A percentile compares a stretch with the other conserved stretches of the same genome.
Evolutionary conservation across 225 moss, liverwort and hornwort species (phyloP).

Genomic region (Neckera pumila): DNA sequence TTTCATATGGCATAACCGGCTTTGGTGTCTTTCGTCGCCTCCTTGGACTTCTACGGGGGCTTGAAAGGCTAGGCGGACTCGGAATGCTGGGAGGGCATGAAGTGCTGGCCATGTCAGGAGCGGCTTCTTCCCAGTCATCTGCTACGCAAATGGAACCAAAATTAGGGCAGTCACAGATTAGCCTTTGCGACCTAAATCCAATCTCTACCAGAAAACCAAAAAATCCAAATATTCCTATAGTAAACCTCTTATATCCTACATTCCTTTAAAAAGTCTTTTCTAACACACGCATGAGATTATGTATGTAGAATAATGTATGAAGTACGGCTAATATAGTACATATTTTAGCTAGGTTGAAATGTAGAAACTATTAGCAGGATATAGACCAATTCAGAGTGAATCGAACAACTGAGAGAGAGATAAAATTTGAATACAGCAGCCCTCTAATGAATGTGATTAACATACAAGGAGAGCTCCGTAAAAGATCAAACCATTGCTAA

Average conservation of each 20-base stretch:
- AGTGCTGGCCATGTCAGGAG: constrained; percentile 16
- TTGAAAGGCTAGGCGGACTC: constrained; percentile 13
- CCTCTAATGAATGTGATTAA: neutral
- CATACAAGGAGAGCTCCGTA: neutral
- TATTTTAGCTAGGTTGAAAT: neutral
- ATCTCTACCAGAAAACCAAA: neutral
- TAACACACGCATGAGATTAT: neutral
- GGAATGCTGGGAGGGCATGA: neutral
- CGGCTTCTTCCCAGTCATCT: constrained; percentile 33
- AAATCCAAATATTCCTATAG: neutral
- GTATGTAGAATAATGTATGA: neutral
- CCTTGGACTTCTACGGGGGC: constrained; percentile 15
- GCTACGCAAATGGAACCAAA: neutral
- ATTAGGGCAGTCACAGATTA: neutral
- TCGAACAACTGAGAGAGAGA: neutral
- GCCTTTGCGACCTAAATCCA: neutral
- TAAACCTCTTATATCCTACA: neutral
- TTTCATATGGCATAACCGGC: constrained; percentile 34
- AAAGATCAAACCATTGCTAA: constrained; percentile 10
- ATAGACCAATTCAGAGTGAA: neutral
- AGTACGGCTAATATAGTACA: neutral
- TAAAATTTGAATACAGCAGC: neutral
- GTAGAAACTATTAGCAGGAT: neutral
- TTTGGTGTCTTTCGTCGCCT: constrained; percentile 28
- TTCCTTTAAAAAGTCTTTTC: neutral